Base-by-base conservation (phyloP, 2,329 filamentous ascomycete species). In the Botryotinia narcissicola region DNA sequence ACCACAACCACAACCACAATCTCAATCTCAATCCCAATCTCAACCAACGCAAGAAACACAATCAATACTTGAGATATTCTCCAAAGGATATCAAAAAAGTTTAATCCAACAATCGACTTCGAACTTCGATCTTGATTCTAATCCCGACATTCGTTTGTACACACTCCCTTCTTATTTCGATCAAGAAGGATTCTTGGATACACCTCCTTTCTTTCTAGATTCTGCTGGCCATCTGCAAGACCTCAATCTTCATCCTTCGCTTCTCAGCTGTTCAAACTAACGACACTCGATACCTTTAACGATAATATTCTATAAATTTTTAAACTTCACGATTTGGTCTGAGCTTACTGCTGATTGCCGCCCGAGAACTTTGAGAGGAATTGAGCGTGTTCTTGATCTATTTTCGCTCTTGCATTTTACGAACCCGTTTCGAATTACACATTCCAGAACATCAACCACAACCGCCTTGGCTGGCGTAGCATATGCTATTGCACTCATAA, bases 121-220 rank as follows among this genome's bases (percentile, higher is more conserved):
- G 25, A 54, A 42, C 40, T 40, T 68, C 46, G 14, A 68, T 35
- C 32, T 40, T 37, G 46, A 59, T 35, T 59, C 32, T n/a, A 35
- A 46, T 22, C 18, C 67, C 51, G 22, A 70, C 67, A 44, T 70
- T 70, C 67, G 67, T 70, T 61, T 60, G 51, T 46, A 35, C 67
- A 25, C 16, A n/a, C 37, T 61, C 37, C 37, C 40, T 60, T 70
- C 40, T 46, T 9, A 20, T 60, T 61, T 61, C 25, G 29, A 60
- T 44, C 29, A 32, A 59, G 54, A 61, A 70, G 51, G 51, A 70
- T 61, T 61, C 67, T 70, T 70, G 67, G 67, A 70, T 70, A 70
- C 37, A 46, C 54, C 51, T 70, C 67, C 40, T 70, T 70, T 70
- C 51, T 70, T 61, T 59, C 22, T 70, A 60, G 35, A 60, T 35